Evolutionary conservation across 202 grass and related monocot genomes (phyloP), one percentile per base, ranked within the genome.

Genomic region (Schoenoplectus tabernaemontani): DNA sequence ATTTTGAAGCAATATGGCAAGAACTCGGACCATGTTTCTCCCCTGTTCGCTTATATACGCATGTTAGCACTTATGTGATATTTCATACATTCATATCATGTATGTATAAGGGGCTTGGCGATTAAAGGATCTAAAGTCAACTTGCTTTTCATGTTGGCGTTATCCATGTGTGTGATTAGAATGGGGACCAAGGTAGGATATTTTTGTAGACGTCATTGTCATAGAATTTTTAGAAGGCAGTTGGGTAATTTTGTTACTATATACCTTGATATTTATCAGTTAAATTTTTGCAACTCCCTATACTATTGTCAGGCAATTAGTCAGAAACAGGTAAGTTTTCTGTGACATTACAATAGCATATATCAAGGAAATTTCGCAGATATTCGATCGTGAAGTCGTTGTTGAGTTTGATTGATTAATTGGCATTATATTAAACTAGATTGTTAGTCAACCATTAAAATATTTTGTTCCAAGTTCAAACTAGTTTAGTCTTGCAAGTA

Each of bases 1-100:
- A 79, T 64, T 10, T 64, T 79, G 37, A 50, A 79, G 20, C 57
- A 79, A 60, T 32, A 48, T 36, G 3, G 53, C 24, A 47, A 64
- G 13, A 50, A 26, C 59, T 3, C 77, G 38, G 17, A 38, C 77
- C 77, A 79, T 79, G 62, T 79, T 79, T 79, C 37, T 48, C 20
- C 19, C 7, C 10, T 0, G 26, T 23, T 67, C 30, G 60, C 5
- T 34, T 37, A 12, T 64, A 64, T 7, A 64, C 11, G 59, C 59
- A 28, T 61, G 23, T 3, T 28, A 60, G 26, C 24, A 2, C 26
- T 32, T 28, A 60, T 61, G 2, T 15, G 26, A 59, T 60, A 28
- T 24, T 3, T 56, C 17, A 61, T 61, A 30, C 32, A 61, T 32
- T 32, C 9, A 9, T 3, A 28, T 15, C 28, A 28, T 28, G 37